Evolutionary conservation across 2,329 filamentous ascomycete species (phyloP).

Genomic region (Phaeosphaeria sp.): DNA sequence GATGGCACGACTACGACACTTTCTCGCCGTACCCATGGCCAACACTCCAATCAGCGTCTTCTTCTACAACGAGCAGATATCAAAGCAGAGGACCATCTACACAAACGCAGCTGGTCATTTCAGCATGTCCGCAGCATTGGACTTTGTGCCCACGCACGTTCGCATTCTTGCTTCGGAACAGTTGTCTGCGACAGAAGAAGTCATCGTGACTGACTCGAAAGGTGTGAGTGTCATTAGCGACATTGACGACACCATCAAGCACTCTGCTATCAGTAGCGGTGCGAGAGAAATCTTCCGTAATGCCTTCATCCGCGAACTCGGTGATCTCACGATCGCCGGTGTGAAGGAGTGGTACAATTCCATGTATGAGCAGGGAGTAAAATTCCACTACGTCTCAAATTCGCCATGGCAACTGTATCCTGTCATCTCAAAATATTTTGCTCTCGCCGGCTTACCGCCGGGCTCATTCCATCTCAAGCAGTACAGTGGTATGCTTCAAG

Average conservation of each 20-base stretch:
- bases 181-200: constrained; percentile 79
- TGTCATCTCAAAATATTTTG: constrained; percentile 84
- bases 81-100: constrained; percentile 81
- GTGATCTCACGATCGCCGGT: constrained; percentile 82
- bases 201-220: constrained; percentile 76
- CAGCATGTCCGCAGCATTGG: constrained; percentile 75
- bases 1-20: constrained; percentile 86
- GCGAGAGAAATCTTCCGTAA: constrained; percentile 96
- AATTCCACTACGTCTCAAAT: constrained; percentile 98
- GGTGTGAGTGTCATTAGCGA: constrained; percentile 96
- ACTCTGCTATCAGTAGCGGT: constrained; percentile 86
- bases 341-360: constrained; percentile 88
- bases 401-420: constrained; percentile 98
- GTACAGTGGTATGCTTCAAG: constrained; percentile 95
- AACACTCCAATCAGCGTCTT: constrained; percentile 86
- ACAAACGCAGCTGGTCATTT: constrained; percentile 95
- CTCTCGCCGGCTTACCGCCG: constrained; percentile 76
- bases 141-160: constrained; percentile 90
- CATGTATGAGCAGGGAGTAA: constrained; percentile 80
- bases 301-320: constrained; percentile 87
- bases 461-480: constrained; percentile 96
- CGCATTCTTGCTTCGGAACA: constrained; percentile 85
- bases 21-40: constrained; percentile 83
- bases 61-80: constrained; percentile 87
- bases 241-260: constrained; percentile 97